A percentile compares a stretch with the other conserved stretches of the same genome.
phyloP scores from a whole-genome alignment of 768 basidiomycete genomes.

The Leccinum olivaceopallidum region DNA sequence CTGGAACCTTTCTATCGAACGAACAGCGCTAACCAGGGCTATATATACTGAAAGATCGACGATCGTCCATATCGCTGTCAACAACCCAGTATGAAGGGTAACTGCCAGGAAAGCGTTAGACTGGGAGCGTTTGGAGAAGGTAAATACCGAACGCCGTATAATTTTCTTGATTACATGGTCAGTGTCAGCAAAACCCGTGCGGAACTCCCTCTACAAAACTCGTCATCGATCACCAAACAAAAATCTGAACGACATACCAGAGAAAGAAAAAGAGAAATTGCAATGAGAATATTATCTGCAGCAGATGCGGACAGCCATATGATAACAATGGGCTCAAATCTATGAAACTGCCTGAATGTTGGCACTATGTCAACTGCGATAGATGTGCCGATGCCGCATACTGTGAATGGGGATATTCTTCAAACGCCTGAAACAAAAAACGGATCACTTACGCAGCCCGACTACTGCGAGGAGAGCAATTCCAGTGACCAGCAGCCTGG shows the following conservation, averaged over 20 bases:
- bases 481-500: constrained; percentile 7
- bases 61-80: constrained; percentile 40
- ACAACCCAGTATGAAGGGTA: constrained; percentile 40
- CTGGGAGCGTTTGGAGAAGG: not conserved
- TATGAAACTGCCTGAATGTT: constrained; percentile 29
- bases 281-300: constrained; percentile 49
- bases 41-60: constrained; percentile 33
- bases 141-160: constrained; percentile 28
- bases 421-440: not conserved
- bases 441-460: constrained; percentile 19
- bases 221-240: not conserved
- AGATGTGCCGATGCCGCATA: constrained; percentile 32
- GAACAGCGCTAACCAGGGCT: constrained; percentile 16
- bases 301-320: constrained; percentile 48
- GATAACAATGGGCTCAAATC: constrained; percentile 33
- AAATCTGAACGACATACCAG: constrained; percentile 36
- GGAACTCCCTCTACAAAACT: constrained; percentile 33
- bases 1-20: not conserved
- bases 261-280: constrained; percentile 40
- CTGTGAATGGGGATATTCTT: constrained; percentile 17
- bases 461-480: constrained; percentile 17
- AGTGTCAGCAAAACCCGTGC: constrained; percentile 38
- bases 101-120: constrained; percentile 23
- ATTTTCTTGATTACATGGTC: constrained; percentile 40
- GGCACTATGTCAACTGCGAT: constrained; percentile 31